phyloP scores from a whole-genome alignment of 805 yeast species.

The Ogataea thermomethanolica region DNA sequence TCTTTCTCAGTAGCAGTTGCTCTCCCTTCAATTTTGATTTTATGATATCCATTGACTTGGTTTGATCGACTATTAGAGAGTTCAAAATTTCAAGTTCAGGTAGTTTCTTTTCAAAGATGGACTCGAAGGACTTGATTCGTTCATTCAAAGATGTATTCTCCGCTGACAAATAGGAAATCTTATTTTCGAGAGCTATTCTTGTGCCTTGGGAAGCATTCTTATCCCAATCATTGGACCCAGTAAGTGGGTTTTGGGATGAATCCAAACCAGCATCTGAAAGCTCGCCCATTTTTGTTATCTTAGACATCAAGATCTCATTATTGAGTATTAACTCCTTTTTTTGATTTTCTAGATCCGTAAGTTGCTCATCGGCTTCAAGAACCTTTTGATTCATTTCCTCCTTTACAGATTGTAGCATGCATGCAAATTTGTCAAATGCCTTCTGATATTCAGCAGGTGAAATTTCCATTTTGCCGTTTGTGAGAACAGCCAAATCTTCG shows the following conservation, averaged over 20 bases:
- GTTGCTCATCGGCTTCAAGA: constrained; percentile 52
- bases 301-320: constrained; percentile 3
- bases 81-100: not conserved
- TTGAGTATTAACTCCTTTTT: constrained; percentile 16
- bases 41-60: too few species aligned
- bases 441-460: constrained; percentile 8
- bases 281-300: not conserved
- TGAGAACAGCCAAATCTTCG: too few species aligned
- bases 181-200: not conserved
- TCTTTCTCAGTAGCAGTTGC: not conserved
- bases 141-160: not conserved
- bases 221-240: not conserved
- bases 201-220: not conserved
- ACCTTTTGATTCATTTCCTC: constrained; percentile 48
- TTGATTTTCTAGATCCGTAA: constrained; percentile 44
- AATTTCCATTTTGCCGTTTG: too few species aligned
- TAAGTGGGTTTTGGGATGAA: too few species aligned
- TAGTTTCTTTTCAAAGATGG: not conserved
- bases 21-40: not conserved
- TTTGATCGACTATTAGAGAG: too few species aligned
- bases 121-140: not conserved
- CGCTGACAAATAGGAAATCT: not conserved
- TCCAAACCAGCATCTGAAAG: too few species aligned
- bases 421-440: constrained; percentile 23
- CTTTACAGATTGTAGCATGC: constrained; percentile 35